Evolutionary conservation across 1,284 basidiomycete species (phyloP), one percentile per base, ranked within the genome.

Genomic region (Phenoliferia sp.): DNA sequence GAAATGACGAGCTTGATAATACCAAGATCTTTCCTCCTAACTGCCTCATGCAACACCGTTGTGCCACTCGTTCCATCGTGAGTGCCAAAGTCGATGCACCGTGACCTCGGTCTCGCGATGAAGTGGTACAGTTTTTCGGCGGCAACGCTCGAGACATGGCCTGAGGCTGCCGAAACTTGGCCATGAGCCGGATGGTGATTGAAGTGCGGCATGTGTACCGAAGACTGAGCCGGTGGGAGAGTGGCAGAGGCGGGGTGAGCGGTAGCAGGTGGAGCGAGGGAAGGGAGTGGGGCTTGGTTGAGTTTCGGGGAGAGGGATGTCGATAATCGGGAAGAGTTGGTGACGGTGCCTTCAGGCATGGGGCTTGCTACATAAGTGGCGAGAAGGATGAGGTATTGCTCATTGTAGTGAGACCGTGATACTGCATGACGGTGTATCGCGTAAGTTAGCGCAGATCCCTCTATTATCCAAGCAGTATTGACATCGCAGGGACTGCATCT

Each of bases 31-130:
- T 90, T 90, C 32, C 92, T 83, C 64, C 85, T 82, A 0, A 91
- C 92, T 0, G 94, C 93, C 78, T 94, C 92, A 74, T 97, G 94
- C 1, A 97, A 82, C 1, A 96, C 80, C 1, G 92, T 88, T 6
- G 85, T 84, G 0, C 92, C 92, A 1, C 86, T 85, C n/a, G 85
- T 83, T 56, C 89, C 85, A 69, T 94, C 91, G 15, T 93, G 74
- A 0, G 78, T 75, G 44, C 77, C 78, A 59, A 81, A 76, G 67
- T 82, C 81, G 65, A 81, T 71, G 17, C 77, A 73, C 58, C 77
- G 71, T 31, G 77, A 69, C 39, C 76, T 74, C 62, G 74, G 70
- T 28, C 55, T 62, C 34, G 62, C 66, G 59, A 78, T 70, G 63
- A 73, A 70, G 63, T 66, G 64, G 59, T 71, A 71, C 12, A 73